Percentiles rank a stretch among this genome's conserved stretches.
Conservation (phyloP, 352 stramenopile species). For the Globisporangium mamillatum region DNA sequence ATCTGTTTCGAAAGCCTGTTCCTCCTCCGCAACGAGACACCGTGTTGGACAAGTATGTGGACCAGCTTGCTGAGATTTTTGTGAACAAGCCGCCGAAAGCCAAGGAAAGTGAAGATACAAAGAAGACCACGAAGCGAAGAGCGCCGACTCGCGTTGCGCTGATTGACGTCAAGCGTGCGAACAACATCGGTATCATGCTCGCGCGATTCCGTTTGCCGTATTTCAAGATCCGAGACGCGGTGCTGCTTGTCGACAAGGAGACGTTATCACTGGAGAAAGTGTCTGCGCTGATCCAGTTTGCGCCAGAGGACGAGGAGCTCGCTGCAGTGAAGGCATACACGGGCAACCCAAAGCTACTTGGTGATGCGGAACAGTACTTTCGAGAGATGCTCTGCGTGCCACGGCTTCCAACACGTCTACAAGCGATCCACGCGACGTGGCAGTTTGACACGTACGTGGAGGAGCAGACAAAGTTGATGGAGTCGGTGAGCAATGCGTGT, state of each 20-base stretch:
- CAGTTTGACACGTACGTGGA: slow-evolving; percentile 83
- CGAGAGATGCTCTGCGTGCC: slow-evolving; percentile 62
- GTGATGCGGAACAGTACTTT: slow-evolving; percentile 83
- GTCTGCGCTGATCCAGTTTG: slow-evolving; percentile 75
- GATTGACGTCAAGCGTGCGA: slow-evolving; percentile 81
- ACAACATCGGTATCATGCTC: slow-evolving; percentile 88
- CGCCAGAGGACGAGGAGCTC: slow-evolving; percentile 67
- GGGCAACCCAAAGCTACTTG: slow-evolving; percentile 68
- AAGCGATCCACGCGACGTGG: slow-evolving; percentile 81
- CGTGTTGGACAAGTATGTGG: slow-evolving; percentile 64
- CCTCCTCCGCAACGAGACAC: slow-evolving; percentile 24
- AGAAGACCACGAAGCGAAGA: slow-evolving; percentile 44
- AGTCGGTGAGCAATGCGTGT: slow-evolving; percentile 87
- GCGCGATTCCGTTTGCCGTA: slow-evolving; percentile 82
- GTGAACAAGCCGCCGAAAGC: slow-evolving; percentile 74
- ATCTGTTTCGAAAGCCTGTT: slow-evolving; percentile 28
- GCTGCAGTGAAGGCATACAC: slow-evolving; percentile 61
- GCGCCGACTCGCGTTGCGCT: slow-evolving; percentile 70
- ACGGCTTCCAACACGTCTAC: slow-evolving; percentile 58
- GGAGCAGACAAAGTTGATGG: slow-evolving; percentile 70
- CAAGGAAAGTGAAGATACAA: slow-evolving; percentile 51
- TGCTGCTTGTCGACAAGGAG: slow-evolving; percentile 80
- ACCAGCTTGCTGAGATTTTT: slow-evolving; percentile 70
- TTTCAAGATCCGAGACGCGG: slow-evolving; percentile 67
- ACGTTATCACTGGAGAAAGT: slow-evolving; percentile 70